Evolutionary conservation across 2,329 filamentous ascomycete genomes (phyloP), one percentile per base, ranked within the genome.

Genomic region (Trichoderma aggressivum): DNA sequence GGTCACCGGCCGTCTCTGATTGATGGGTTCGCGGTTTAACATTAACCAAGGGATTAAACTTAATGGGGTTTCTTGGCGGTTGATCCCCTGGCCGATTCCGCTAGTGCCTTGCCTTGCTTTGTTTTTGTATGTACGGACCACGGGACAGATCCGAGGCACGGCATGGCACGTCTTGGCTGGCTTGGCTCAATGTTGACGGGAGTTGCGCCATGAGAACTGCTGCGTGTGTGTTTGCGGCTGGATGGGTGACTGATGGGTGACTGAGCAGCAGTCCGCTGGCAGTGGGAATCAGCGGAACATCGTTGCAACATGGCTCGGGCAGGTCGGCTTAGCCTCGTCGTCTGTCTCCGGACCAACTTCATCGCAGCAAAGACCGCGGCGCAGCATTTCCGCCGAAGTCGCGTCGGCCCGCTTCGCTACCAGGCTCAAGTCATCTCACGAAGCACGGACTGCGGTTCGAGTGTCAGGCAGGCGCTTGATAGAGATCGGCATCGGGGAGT

Each of bases 21-120:
- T 69, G 66, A 50, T 53, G 66, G 66, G 39, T 11, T 24, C 39
- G 55, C 26, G 36, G 32, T 50, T 68, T 68, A 68, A 68, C 65
- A 43, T 66, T 58, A 56, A 58, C 63, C 50, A 59, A 50, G 21
- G 34, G 55, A 34, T 68, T 68, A 68, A 24, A 68, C 65, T 68
- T 60, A 53, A 34, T 24, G 36, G 11, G 55, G 21, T 16, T 16
- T 21, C 66, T 60, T 53, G 28, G 55, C 56, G 34, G 66, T 53
- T 61, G 65, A 69, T 69, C 66, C 47, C 47, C 32, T 56, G 32
- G 47, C 16, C 21, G 47, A 56, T 66, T 55, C 28, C 36, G 43
- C 56, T 69, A 60, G 66, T 60, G 28, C 14, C 21, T 14, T 60
- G 28, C 14, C 21, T 14, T 68, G 55, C 14, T 67, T n/a, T 14